phyloP scores from a whole-genome alignment of 164 flowering plant species.

The Magnolia kwangsiensis region DNA sequence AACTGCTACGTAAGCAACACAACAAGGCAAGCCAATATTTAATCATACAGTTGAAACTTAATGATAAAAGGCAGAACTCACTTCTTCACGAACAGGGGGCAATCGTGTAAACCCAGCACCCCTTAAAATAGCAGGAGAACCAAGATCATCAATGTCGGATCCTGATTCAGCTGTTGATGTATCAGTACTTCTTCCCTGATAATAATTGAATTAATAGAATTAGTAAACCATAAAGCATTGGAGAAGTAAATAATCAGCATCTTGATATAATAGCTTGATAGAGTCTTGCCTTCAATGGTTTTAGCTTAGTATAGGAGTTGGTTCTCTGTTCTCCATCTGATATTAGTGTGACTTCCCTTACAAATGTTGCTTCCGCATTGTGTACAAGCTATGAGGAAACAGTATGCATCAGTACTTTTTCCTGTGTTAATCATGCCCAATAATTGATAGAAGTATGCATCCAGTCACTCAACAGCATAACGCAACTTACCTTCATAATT shows the following conservation, averaged over 20 bases:
- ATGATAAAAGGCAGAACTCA: slow-evolving; percentile 26
- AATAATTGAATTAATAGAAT: slow-evolving; percentile 1
- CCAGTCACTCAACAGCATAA: background rate
- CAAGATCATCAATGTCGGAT: slow-evolving; percentile 56
- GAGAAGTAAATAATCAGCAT: background rate
- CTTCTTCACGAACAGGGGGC: slow-evolving; percentile 68
- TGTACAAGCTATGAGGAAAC: slow-evolving; percentile 52
- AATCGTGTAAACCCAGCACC: slow-evolving; percentile 34
- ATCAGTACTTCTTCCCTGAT: slow-evolving; percentile 59
- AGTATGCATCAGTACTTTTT: background rate
- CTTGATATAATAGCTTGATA: background rate
- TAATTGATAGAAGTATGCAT: background rate
- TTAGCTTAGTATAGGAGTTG: slow-evolving; percentile 38
- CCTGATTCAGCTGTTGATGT: slow-evolving; percentile 57
- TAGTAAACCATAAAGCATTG: background rate
- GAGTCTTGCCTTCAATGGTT: slow-evolving; percentile 44
- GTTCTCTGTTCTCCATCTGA: slow-evolving; percentile 38
- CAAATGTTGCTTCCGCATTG: slow-evolving; percentile 48
- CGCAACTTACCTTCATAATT: slow-evolving; percentile 58
- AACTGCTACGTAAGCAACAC: background rate
- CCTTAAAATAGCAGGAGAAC: slow-evolving; percentile 40
- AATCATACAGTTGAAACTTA: background rate
- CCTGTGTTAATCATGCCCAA: background rate
- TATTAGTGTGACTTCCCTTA: slow-evolving; percentile 40
- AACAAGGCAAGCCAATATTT: background rate